Evolutionary conservation across 2,329 filamentous ascomycete genomes (phyloP).

Genomic region (Neopestalotiopsis sp.): DNA sequence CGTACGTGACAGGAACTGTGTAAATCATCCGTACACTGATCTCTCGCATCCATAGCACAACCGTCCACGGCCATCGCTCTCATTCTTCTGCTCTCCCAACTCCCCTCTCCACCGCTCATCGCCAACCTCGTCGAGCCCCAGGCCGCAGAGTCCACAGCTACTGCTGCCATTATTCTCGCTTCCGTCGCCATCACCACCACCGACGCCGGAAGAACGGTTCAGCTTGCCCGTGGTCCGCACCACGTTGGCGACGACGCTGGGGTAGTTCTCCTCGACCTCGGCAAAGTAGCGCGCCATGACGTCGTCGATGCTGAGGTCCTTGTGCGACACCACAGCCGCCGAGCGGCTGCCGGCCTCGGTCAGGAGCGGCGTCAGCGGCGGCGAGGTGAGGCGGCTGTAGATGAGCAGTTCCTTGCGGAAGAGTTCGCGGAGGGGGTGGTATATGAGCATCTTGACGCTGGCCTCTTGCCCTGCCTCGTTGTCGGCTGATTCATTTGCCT

Average conservation of each 20-base stretch:
- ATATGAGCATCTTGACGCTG: slow-evolving; percentile 49
- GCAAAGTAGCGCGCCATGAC: slow-evolving; percentile 90
- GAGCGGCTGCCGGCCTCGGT: slow-evolving; percentile 37
- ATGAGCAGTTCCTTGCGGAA: slow-evolving; percentile 79
- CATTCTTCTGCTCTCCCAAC: slow-evolving; percentile 52
- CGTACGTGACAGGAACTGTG: background rate
- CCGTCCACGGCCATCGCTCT: slow-evolving; percentile 27
- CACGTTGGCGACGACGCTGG: slow-evolving; percentile 93
- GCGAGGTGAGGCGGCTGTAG: slow-evolving; percentile 63
- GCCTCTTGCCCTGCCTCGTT: background rate
- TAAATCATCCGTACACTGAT: slow-evolving; percentile 54
- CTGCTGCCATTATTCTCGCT: slow-evolving; percentile 35
- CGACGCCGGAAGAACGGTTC: slow-evolving; percentile 44
- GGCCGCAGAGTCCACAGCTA: slow-evolving; percentile 72
- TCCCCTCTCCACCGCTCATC: slow-evolving; percentile 69
- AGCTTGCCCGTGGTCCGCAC: slow-evolving; percentile 90
- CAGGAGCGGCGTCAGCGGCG: slow-evolving; percentile 57
- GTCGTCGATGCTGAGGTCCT: slow-evolving; percentile 86
- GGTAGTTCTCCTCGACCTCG: slow-evolving; percentile 83
- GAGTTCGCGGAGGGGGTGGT: slow-evolving; percentile 85
- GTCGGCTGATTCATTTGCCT: too few relatives aligned
- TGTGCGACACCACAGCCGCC: slow-evolving; percentile 63
- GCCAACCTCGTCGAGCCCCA: slow-evolving; percentile 67
- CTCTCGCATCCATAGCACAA: slow-evolving; percentile 79
- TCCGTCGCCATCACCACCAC: too few relatives aligned